Conservation (phyloP, 2,329 filamentous ascomycete species). For the Pseudocercospora vitis region DNA sequence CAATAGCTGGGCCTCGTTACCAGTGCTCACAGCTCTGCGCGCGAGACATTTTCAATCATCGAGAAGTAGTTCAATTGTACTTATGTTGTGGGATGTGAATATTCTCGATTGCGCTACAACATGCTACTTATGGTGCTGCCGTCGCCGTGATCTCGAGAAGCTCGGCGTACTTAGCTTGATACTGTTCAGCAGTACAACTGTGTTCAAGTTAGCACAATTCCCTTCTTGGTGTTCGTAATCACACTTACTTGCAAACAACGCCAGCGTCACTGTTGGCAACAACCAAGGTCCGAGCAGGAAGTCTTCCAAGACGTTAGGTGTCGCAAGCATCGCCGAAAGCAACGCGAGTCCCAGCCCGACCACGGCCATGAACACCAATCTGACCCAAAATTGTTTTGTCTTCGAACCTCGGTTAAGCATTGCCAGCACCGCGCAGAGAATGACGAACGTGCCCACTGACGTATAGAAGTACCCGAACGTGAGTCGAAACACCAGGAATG, state of each 20-base stretch:
- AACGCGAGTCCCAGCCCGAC: slow-evolving; percentile 14
- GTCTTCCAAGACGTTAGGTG: background rate
- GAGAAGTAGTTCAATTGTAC: too few relatives aligned
- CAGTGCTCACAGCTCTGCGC: too few relatives aligned
- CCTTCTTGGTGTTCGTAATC: background rate
- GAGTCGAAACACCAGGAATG: slow-evolving; percentile 26
- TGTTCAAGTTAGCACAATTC: background rate
- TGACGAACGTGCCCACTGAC: slow-evolving; percentile 29
- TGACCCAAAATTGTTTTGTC: slow-evolving; percentile 27
- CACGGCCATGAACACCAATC: slow-evolving; percentile 24
- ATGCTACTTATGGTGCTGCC: too few relatives aligned
- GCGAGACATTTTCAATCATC: too few relatives aligned
- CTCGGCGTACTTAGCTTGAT: background rate
- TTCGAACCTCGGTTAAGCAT: slow-evolving; percentile 27
- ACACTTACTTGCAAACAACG: background rate
- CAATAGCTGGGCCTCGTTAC: too few relatives aligned
- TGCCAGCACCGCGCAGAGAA: slow-evolving; percentile 36
- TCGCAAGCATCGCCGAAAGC: background rate
- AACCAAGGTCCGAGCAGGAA: background rate
- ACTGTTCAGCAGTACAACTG: background rate
- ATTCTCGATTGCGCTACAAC: too few relatives aligned
- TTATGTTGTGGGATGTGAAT: too few relatives aligned
- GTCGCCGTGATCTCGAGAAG: background rate
- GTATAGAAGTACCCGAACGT: slow-evolving; percentile 35
- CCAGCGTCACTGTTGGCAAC: background rate